These are phyloP conservation scores for Fusarium transvaalense DNA, from an alignment of 2,329 filamentous ascomycete genomes.

Conservation along the genomic window DNA sequence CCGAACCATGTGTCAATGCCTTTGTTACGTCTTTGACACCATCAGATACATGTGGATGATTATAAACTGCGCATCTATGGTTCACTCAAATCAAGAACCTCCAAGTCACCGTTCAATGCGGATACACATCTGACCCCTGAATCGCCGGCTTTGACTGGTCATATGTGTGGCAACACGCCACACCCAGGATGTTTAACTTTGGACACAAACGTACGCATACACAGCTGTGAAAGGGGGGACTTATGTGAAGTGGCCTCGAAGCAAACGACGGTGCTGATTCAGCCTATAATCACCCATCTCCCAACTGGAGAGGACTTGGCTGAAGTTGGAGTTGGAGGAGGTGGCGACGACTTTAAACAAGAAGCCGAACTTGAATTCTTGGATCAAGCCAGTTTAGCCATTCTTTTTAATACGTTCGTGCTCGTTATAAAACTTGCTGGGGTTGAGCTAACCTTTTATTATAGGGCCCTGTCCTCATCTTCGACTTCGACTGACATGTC, in stretches of 20 bases:
- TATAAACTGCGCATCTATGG: constrained; percentile 83
- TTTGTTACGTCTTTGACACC: constrained; percentile 2
- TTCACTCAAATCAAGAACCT: constrained; percentile 65
- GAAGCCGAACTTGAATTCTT: constrained; percentile 74
- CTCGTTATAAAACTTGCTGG: fast-evolving
- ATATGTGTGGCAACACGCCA: constrained; percentile 77
- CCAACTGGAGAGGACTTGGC: constrained; percentile 71
- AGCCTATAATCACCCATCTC: constrained; percentile 78
- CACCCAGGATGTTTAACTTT: constrained; percentile 79
- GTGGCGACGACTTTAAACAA: constrained; percentile 78
- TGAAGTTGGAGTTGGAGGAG: constrained; percentile 84
- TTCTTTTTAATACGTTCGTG: constrained; percentile 58
- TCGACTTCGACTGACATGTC: constrained; percentile 15
- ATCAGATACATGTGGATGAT: constrained; percentile 81
- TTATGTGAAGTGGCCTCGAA: constrained; percentile 65
- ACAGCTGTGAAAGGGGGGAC: constrained; percentile 85
- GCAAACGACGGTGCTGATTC: constrained; percentile 76
- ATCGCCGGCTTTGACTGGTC: constrained; percentile 77
- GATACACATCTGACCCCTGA: constrained; percentile 66
- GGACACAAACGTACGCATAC: constrained; percentile 73
- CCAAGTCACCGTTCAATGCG: constrained; percentile 55
- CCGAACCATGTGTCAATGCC: fast-evolving
- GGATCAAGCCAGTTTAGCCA: constrained; percentile 65
- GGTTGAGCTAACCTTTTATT: constrained; percentile 8
- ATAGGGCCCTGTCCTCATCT: constrained; percentile 38